Conservation (phyloP, 768 basidiomycete species). For the Clitopilus passeckerianus region DNA sequence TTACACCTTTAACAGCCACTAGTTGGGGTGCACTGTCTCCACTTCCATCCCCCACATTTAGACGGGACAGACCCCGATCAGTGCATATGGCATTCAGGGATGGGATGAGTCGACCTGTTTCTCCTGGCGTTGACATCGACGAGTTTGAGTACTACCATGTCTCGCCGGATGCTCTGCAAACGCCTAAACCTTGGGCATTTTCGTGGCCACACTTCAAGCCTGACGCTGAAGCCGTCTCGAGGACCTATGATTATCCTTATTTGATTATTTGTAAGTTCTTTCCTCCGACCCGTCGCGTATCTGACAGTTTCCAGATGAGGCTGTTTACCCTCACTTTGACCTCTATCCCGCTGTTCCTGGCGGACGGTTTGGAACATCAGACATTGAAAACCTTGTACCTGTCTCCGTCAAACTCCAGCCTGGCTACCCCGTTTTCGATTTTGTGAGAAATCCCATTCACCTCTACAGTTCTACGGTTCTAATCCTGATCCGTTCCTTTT, state of each 20-base stretch:
- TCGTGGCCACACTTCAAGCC: slow-evolving; percentile 16
- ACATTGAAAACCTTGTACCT: background rate
- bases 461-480: background rate
- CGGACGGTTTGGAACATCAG: background rate
- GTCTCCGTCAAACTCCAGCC: slow-evolving; percentile 3
- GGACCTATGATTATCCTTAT: slow-evolving; percentile 12
- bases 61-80: slow-evolving; percentile 19
- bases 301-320: slow-evolving; percentile 20
- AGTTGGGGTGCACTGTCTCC: slow-evolving; percentile 28
- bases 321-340: slow-evolving; percentile 29
- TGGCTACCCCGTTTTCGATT: slow-evolving; percentile 25
- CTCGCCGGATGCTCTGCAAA: too few species aligned
- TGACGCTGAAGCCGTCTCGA: slow-evolving; percentile 13
- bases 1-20: slow-evolving; percentile 35
- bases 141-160: slow-evolving; percentile 34
- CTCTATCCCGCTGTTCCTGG: slow-evolving; percentile 17
- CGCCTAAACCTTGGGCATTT: slow-evolving; percentile 14
- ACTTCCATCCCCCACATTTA: slow-evolving; percentile 16
- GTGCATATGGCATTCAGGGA: slow-evolving; percentile 26
- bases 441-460: background rate
- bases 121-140: slow-evolving; percentile 44
- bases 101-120: slow-evolving; percentile 27
- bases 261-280: slow-evolving; percentile 12
- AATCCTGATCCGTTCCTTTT: background rate
- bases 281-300: background rate